phyloP scores from a whole-genome alignment of 768 basidiomycete genomes.

The Mycena rosella region DNA sequence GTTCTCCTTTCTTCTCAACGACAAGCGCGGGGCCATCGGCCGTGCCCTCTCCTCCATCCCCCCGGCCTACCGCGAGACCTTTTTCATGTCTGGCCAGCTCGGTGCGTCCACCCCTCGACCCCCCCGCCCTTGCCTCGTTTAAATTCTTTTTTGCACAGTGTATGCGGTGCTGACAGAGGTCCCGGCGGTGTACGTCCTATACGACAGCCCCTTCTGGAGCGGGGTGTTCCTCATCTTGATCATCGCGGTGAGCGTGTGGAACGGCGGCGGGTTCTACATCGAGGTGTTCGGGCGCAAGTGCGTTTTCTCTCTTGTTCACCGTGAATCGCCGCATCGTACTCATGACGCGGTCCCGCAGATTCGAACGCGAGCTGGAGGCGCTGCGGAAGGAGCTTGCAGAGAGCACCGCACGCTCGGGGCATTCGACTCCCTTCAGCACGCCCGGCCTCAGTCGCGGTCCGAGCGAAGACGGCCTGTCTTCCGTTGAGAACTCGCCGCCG shows the following conservation, averaged over 20 bases:
- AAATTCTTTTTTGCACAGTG: constrained; percentile 55
- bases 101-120: constrained; percentile 50
- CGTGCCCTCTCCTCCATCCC: constrained; percentile 71
- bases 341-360: constrained; percentile 59
- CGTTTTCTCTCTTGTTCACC: constrained; percentile 47
- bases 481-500: constrained; percentile 50
- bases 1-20: constrained; percentile 88
- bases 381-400: constrained; percentile 92
- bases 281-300: constrained; percentile 98
- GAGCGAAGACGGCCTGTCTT: constrained; percentile 59
- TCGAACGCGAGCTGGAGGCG: constrained; percentile 92
- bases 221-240: constrained; percentile 82
- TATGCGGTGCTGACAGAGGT: constrained; percentile 90
- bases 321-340: constrained; percentile 3
- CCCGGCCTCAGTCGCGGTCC: constrained; percentile 46
- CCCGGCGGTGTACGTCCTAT: constrained; percentile 86
- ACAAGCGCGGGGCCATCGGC: constrained; percentile 89
- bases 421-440: constrained; percentile 61
- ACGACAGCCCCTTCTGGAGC: constrained; percentile 85
- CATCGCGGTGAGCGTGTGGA: constrained; percentile 93
- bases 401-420: constrained; percentile 64
- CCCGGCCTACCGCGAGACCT: constrained; percentile 70
- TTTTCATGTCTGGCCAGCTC: constrained; percentile 90
- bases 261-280: constrained; percentile 95
- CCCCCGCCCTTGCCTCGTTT: constrained; percentile 7